Conservation (phyloP, 176 grass and related monocot genomes). For the Alopecurus myosuroides region DNA sequence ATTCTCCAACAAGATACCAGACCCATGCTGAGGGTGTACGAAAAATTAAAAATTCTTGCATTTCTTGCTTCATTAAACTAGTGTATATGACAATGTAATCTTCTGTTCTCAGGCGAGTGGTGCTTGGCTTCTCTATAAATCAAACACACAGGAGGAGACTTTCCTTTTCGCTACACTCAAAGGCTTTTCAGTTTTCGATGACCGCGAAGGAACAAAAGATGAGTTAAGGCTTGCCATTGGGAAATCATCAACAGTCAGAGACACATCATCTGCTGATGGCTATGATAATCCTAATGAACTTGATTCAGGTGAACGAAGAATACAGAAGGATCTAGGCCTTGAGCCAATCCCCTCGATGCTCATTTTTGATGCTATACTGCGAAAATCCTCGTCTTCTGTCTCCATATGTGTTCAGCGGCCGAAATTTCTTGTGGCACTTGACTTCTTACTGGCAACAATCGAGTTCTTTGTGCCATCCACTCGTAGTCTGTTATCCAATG, state of each 20-base stretch:
- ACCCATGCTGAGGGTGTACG: background rate
- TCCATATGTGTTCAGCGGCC: slow-evolving; percentile 79
- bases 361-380: slow-evolving; percentile 79
- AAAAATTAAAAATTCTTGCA: background rate
- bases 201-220: slow-evolving; percentile 97
- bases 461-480: slow-evolving; percentile 97
- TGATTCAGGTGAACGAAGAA: slow-evolving; percentile 49
- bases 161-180: slow-evolving; percentile 95
- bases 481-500: slow-evolving; percentile 62
- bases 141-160: slow-evolving; percentile 64
- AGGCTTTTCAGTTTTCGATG: slow-evolving; percentile 96
- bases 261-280: slow-evolving; percentile 46
- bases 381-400: slow-evolving; percentile 55
- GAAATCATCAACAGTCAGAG: slow-evolving; percentile 62
- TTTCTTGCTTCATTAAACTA: slow-evolving; percentile 8
- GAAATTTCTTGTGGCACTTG: slow-evolving; percentile 92
- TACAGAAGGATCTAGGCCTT: slow-evolving; percentile 57
- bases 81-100: background rate
- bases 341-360: slow-evolving; percentile 90
- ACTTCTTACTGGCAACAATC: slow-evolving; percentile 78
- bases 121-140: slow-evolving; percentile 97
- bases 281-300: slow-evolving; percentile 39
- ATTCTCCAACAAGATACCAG: background rate
- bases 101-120: slow-evolving; percentile 59
- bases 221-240: slow-evolving; percentile 96